Conservation (phyloP, 306 rosid species). For the Vachellia pachyceras region DNA sequence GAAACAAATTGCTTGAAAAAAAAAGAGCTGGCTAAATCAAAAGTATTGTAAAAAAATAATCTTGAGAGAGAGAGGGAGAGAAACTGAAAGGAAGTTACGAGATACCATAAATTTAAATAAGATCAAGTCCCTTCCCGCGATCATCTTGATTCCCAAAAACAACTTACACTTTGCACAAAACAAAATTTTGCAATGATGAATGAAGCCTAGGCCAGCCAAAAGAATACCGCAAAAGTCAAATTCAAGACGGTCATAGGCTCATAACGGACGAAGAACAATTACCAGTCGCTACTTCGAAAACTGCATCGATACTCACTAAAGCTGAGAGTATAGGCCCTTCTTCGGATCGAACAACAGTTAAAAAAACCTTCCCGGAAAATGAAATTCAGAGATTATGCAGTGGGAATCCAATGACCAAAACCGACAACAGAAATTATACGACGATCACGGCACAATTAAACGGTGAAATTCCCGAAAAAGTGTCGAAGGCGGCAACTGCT, state of each 20-base stretch:
- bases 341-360: not conserved
- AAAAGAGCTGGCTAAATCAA: not conserved
- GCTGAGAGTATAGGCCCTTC: not conserved
- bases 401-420: not conserved
- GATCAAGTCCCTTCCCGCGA: not conserved
- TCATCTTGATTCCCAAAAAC: not conserved
- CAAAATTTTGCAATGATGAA: not conserved
- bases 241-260: not conserved
- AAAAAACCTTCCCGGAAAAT: not conserved
- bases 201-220: not conserved
- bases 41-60: not conserved
- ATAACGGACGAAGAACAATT: constrained; percentile 1
- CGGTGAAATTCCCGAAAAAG: not conserved
- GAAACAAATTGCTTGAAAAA: not conserved
- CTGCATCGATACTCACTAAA: not conserved
- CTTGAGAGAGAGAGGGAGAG: not conserved
- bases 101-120: not conserved
- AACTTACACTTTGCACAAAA: not conserved
- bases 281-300: constrained; percentile 6
- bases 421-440: not conserved
- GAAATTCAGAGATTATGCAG: not conserved
- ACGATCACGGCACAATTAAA: not conserved
- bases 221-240: not conserved
- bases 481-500: constrained; percentile 5
- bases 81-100: not conserved